Base-by-base conservation (phyloP, 495 filamentous ascomycete species). In the Niebla homalea region DNA sequence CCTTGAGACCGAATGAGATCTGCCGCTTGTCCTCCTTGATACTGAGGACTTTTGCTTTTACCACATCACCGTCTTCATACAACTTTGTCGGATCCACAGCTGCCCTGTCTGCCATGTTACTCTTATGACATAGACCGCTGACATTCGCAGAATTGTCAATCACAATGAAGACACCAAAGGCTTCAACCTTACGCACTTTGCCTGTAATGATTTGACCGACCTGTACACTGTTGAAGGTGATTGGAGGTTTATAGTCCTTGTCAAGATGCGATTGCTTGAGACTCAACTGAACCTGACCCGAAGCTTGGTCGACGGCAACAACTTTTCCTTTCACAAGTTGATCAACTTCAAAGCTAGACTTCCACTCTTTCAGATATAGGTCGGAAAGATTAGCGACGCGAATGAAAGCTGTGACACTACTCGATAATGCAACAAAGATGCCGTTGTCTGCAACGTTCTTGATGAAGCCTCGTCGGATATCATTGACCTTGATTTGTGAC, bases 331-430 rank as follows among this genome's bases (percentile, higher is more conserved):
- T 89, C 23, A 98, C 85, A 16, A 98, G 72, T 64, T 96, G 87
- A 59, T 87, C 86, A 32, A 84, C 66, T 54, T 90, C 77, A 68
- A 87, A 95, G 15, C 77, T 66, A n/a, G 83, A 74, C 68, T 94
- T 94, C 92, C 92, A 98, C 43, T 96, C 87, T 65, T 96, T 97
- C 57, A 97, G 70, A 61, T 78, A 97, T 4, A 76, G 75, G 61
- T 98, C 90, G 0, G 89, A 94, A 16, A 97, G 78, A 60, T 96
- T 87, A 11, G 83, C 82, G 43, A 97, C 77, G 53, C 81, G 79
- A 25, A 90, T 79, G 62, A 85, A 85, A 4, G 82, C 90, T 26
- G 79, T 85, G n/a, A 95, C 69, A 50, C 82, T 77, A 22, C 80
- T 79, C 23, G 86, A 86, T 5, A 98, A 69, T 42, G 77, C 68